Evolutionary conservation across 2,329 filamentous ascomycete genomes (phyloP).

Genomic region (Cytospora chrysosperma): DNA sequence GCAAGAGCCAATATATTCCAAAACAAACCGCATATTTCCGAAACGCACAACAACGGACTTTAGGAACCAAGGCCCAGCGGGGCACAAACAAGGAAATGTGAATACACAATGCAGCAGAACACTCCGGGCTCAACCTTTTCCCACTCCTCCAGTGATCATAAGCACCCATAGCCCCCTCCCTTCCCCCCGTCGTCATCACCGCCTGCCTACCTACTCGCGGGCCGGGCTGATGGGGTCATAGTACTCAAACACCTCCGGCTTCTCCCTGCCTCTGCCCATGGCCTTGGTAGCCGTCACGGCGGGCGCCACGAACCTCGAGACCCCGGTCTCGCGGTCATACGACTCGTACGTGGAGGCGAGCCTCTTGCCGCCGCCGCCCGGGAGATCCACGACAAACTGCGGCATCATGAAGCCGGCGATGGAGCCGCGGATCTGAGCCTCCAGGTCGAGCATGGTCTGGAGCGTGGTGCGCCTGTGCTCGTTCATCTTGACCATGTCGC

Average conservation of each 20-base stretch:
- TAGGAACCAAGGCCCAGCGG: background rate
- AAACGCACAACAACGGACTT: no score
- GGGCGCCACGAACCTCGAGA: conserved; percentile 56
- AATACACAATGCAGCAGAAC: background rate
- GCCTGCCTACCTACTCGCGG: background rate
- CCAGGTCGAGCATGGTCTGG: conserved; percentile 56
- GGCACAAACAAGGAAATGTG: background rate
- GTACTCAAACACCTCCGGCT: conserved; percentile 52
- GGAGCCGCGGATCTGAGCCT: conserved; percentile 56
- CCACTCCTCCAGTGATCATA: background rate
- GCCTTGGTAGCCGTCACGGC: conserved; percentile 41
- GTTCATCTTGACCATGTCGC: conserved; percentile 59
- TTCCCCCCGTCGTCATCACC: background rate
- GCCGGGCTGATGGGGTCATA: conserved; percentile 47
- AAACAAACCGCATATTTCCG: no score
- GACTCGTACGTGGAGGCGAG: conserved; percentile 51
- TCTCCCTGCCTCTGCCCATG: conserved; percentile 43
- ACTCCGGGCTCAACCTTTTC: background rate
- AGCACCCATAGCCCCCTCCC: no score
- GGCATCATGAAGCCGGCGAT: conserved; percentile 64
- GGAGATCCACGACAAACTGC: conserved; percentile 62
- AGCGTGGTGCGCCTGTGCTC: conserved; percentile 64
- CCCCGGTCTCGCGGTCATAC: conserved; percentile 53
- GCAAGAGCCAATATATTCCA: no score
- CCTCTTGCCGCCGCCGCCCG: conserved; percentile 62